Percentiles rank a stretch among this genome's conserved stretches.
These are phyloP conservation scores for Russula lepida DNA, from an alignment of 768 basidiomycete species.

Conservation along the genomic window DNA sequence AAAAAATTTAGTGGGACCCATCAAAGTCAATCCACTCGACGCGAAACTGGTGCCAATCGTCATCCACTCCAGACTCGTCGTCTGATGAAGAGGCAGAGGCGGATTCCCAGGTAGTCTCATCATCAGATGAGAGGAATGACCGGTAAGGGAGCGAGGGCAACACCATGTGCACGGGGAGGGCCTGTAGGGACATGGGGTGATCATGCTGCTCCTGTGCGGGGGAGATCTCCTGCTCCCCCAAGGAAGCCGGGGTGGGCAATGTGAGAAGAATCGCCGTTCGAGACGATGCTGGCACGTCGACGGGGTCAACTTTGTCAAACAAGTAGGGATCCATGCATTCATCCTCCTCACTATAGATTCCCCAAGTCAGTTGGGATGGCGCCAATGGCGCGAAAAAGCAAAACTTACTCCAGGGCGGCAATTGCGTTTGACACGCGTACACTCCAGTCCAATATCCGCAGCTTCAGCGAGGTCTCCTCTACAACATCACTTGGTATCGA, in stretches of 20 bases:
- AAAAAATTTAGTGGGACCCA: not conserved
- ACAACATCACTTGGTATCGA: not conserved
- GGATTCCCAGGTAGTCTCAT: constrained; percentile 7
- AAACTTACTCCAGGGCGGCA: constrained; percentile 1
- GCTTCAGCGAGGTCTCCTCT: constrained; percentile 6
- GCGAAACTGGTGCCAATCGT: constrained; percentile 17
- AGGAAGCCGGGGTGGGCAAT: not conserved
- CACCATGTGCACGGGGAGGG: not conserved
- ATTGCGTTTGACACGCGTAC: not conserved
- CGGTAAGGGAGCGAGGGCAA: not conserved
- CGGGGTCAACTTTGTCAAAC: constrained; percentile 5
- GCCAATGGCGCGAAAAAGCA: not conserved
- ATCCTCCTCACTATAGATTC: not conserved
- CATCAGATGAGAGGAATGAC: not conserved
- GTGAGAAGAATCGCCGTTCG: not conserved
- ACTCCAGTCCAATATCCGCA: constrained; percentile 16
- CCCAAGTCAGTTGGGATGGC: not conserved
- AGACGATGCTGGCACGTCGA: not conserved
- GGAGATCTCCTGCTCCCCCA: not conserved
- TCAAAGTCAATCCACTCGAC: constrained; percentile 19
- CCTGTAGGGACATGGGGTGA: not conserved
- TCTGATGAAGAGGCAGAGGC: not conserved
- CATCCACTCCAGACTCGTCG: constrained; percentile 1
- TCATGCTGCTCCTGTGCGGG: not conserved
- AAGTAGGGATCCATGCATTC: not conserved